Evolutionary conservation across 345 rosid species (phyloP).

Genomic region (Gynandropsis gynandra): DNA sequence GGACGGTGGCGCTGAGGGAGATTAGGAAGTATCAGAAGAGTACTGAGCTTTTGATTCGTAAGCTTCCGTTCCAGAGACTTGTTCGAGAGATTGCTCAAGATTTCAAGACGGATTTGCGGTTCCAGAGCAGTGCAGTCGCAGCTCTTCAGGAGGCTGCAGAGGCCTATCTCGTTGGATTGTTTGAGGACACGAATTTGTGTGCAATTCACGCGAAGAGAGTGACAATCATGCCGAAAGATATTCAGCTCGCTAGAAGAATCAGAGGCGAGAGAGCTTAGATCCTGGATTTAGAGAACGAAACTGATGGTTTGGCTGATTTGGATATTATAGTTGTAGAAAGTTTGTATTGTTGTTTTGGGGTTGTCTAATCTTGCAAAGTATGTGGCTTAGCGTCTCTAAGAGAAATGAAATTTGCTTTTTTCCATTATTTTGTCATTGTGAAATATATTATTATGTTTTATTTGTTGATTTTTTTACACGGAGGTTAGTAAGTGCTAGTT

Average conservation of each 20-base stretch:
- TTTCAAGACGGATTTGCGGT: conserved; percentile 67
- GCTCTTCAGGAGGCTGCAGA: conserved; percentile 76
- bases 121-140: conserved; percentile 66
- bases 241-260: conserved; percentile 61
- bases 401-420: no score
- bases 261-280: conserved; percentile 69
- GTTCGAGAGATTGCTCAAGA: conserved; percentile 79
- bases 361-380: no score
- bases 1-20: conserved; percentile 70
- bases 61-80: conserved; percentile 69
- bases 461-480: no score
- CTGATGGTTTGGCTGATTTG: no score
- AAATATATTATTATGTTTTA: no score
- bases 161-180: conserved; percentile 62
- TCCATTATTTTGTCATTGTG: no score
- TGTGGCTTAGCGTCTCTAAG: no score
- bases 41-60: conserved; percentile 61
- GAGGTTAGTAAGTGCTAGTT: no score
- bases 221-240: conserved; percentile 72
- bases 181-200: conserved; percentile 64
- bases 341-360: no score
- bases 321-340: no score
- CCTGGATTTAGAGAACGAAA: no score
- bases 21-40: conserved; percentile 73
- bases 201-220: conserved; percentile 71